These are phyloP conservation scores for Claviceps citrina DNA, from an alignment of 2,329 filamentous ascomycete species.

Conservation along the genomic window DNA sequence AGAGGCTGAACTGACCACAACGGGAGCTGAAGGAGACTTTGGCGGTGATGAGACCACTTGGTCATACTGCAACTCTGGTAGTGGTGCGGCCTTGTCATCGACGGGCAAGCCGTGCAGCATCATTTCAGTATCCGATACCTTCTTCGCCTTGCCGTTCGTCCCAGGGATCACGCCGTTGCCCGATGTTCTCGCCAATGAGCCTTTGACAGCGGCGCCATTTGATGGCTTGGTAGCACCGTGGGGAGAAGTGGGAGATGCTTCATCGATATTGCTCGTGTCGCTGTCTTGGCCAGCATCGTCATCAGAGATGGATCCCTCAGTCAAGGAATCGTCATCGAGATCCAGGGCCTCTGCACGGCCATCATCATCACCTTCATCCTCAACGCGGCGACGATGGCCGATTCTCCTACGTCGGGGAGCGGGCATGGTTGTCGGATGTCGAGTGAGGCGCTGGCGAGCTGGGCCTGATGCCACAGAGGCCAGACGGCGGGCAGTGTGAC, in stretches of 20 bases:
- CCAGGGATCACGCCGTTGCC: slow-evolving; percentile 23
- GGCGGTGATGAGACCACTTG: slow-evolving; percentile 24
- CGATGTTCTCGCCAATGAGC: slow-evolving; percentile 22
- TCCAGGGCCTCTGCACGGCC: slow-evolving; percentile 39
- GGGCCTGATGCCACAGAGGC: slow-evolving; percentile 2
- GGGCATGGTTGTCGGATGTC: slow-evolving; percentile 20
- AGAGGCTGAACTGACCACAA: slow-evolving; percentile 39
- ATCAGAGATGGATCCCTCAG: slow-evolving; percentile 49
- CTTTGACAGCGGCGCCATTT: slow-evolving; percentile 23
- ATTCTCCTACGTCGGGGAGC: slow-evolving; percentile 47
- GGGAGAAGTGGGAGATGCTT: slow-evolving; percentile 35
- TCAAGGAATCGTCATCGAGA: slow-evolving; percentile 49
- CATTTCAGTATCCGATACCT: slow-evolving; percentile 38
- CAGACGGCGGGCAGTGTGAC: slow-evolving; percentile 9
- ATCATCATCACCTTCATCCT: slow-evolving; percentile 58
- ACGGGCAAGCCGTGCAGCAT: slow-evolving; percentile 42
- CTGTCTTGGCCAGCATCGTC: slow-evolving; percentile 45
- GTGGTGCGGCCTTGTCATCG: slow-evolving; percentile 24
- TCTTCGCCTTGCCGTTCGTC: slow-evolving; percentile 19
- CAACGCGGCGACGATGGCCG: slow-evolving; percentile 51
- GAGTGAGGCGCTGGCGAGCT: neutral
- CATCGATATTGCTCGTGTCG: slow-evolving; percentile 48
- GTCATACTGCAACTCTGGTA: slow-evolving; percentile 33
- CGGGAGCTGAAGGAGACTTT: slow-evolving; percentile 30
- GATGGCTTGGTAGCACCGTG: slow-evolving; percentile 25